Evolutionary conservation across 176 grass and related monocot species (phyloP), one percentile per base, ranked within the genome.

Genomic region (Musa schizocarpa): DNA sequence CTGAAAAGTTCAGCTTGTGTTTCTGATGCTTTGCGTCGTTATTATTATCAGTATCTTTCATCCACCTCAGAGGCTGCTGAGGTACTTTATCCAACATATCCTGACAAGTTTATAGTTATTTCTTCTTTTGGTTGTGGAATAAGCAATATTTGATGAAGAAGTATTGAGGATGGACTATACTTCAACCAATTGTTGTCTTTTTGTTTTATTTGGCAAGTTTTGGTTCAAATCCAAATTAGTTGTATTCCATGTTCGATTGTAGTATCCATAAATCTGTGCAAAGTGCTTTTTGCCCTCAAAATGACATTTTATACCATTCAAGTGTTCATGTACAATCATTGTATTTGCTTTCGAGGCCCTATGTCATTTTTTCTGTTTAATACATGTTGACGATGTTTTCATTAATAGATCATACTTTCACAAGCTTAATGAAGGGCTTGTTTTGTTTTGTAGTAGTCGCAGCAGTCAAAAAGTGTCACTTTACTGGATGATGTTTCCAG

Each of bases 21-120:
- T 48, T 84, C 88, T 82, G 94, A 98, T 87, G 94, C 94, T 72
- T 82, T 98, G 65, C 88, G 88, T 49, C 86, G 94, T 70, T 93
- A 93, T 83, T 98, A 98, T 81, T 98, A 93, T 85, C 90, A 93
- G 52, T 98, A 98, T 76, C 90, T 98, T 85, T 98, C 94, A 79
- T 91, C 94, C 81, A 88, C 84, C 76, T 83, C 90, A 65, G 86
- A 98, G 78, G 94, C 88, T 72, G 94, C 94, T 76, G 94, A 98
- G 94, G 90, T 88, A 81, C 50, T 77, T 62, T 74, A 50, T 54
- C 11, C 54, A 12, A 20, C 2, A 64, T 74, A 64, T 24, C 52
- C 13, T 63, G 19, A 63, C 14, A 17, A 52, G 43, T 63, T 65
- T n/a, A 57, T 12, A 25, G 22, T 59, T 52, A 13, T 65, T 63